Evolutionary conservation across 2,329 filamentous ascomycete species (phyloP), one percentile per base, ranked within the genome.

Genomic region (Aspergillus felis): DNA sequence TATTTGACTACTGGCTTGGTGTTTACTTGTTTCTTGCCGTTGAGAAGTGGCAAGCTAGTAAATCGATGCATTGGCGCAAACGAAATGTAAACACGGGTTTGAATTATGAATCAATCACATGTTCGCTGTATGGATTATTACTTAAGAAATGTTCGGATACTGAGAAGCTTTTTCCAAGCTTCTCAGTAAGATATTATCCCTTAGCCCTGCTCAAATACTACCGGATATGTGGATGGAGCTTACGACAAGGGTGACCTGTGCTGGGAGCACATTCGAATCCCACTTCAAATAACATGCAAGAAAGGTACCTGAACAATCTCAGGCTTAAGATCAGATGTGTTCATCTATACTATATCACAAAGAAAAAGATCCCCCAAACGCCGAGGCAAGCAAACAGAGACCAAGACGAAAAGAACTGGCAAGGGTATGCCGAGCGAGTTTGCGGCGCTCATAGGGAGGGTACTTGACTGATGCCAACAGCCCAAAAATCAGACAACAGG

Each of bases 381-480:
- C 69, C 70, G 59, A 27, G 48, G 54, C 54, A 55, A 61, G 54
- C 56, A 50, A 61, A 55, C 57, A 56, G 55, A 57, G 50, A 59
- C 53, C 53, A 61, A 61, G 44, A 24, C 35, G 59, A 57, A 38
- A 61, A 58, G 53, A 64, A 58, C 61, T 62, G 57, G 61, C 63
- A 64, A 51, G 57, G 42, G 60, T 48, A 60, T 62, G 62, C 58
- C 60, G 54, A 54, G 58, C 58, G 54, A 52, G 56, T 59, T 66
- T 58, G 60, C 68, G 69, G 61, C 69, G 70, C 70, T 71, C 67
- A 66, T 66, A 63, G 20, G n/a, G 12, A 46, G 10, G 20, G 22
- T 6, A 46, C 32, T 38, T 35, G 32, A 35, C 32, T 6, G 14
- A 17, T 17, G 32, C 32, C 41, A 44, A 12, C 42, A 46, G 8